Evolutionary conservation across 768 basidiomycete genomes (phyloP).

Genomic region (Suillus subalutaceus): DNA sequence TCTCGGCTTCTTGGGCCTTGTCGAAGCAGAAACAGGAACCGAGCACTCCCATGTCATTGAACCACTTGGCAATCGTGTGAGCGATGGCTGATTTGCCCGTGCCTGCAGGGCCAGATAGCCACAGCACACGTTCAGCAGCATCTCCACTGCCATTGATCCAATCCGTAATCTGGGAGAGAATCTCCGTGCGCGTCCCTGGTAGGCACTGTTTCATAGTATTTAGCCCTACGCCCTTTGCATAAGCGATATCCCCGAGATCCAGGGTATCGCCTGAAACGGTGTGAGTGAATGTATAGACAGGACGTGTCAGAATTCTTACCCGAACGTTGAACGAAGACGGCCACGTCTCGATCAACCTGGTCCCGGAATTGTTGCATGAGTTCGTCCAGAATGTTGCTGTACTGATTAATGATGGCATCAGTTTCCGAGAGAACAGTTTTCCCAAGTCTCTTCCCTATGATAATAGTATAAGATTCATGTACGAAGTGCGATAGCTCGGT

Average conservation of each 20-base stretch:
- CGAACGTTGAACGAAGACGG: background rate
- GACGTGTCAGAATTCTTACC: background rate
- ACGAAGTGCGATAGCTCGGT: background rate
- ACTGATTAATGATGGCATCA: background rate
- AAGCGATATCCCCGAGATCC: slow-evolving; percentile 3
- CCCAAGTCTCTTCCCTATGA: slow-evolving; percentile 1
- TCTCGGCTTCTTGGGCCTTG: slow-evolving; percentile 1
- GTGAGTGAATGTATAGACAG: background rate
- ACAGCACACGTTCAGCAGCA: slow-evolving; percentile 9
- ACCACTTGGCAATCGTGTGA: slow-evolving; percentile 17
- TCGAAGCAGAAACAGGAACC: slow-evolving; percentile 24
- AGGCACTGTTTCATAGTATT: slow-evolving; percentile 15
- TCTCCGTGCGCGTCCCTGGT: slow-evolving; percentile 14
- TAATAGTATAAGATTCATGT: background rate
- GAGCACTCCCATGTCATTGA: slow-evolving; percentile 13
- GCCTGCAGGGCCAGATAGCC: slow-evolving; percentile 19
- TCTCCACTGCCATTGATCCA: slow-evolving; percentile 16
- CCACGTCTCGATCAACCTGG: background rate
- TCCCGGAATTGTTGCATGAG: slow-evolving; percentile 1
- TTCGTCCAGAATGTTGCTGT: background rate
- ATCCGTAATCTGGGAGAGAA: slow-evolving; percentile 19
- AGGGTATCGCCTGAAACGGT: background rate
- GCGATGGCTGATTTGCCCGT: slow-evolving; percentile 35
- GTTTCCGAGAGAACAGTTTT: background rate
- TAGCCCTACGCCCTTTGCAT: slow-evolving; percentile 1